Base-by-base conservation (phyloP, 441 rosid genomes). In the Kokia cookei region DNA sequence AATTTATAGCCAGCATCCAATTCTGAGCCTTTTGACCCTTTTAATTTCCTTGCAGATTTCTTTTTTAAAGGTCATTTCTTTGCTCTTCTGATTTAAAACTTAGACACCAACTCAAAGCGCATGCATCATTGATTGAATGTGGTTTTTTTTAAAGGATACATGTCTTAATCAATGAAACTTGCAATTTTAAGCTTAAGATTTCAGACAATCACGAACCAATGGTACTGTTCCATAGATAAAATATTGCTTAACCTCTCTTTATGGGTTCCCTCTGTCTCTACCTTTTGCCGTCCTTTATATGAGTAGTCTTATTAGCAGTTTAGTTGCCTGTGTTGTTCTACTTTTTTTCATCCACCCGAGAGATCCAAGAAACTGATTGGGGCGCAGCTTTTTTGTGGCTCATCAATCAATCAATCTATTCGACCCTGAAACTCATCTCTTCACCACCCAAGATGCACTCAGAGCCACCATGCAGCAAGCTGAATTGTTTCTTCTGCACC, bases 401-500 rank as follows among this genome's bases (percentile, higher is more conserved):
- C 14, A 65, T 7, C 24, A 43, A 45, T 67, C 22, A 35, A 45
- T 68, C 47, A 14, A 55, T 19, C 40, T 5, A 35, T 59, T 59
- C 17, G n/a, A 9, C 65, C 54, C 22, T 43, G 26, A 32, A 47
- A 72, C 54, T 62, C 45, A 14, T 24, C 29, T 26, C 40, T 15
- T 73, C 82, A 35, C 37, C 65, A 27, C 67, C 11, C 64, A 54
- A 68, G 72, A 71, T 73, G 71, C 71, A 69, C 65, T 59, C 35
- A 48, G 54, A 76, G 51, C 65, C 78, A 72, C 68, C 79, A 15
- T 85, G 92, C 87, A 82, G 72, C 50, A 84, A 81, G n/a, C 85
- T 82, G 24, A 72, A 73, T 1, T 94, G 97, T 82, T 92, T 94
- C 89, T 94, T 94, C 82, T 94, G 97, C 86, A 75, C 78, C 84